phyloP scores from a whole-genome alignment of 2,329 filamentous ascomycete genomes.

The Ciborinia camelliae region DNA sequence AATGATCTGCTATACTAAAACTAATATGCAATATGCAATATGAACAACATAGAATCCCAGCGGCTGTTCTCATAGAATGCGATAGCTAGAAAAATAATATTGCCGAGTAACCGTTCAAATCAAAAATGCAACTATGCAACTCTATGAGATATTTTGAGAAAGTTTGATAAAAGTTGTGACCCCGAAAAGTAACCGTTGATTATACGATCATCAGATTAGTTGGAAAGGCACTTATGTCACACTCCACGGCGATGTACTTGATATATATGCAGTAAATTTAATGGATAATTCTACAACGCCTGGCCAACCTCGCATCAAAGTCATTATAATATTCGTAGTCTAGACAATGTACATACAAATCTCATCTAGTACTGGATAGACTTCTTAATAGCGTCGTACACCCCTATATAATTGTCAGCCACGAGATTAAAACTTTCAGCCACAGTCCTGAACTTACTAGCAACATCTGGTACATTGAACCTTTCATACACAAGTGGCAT shows the following conservation, averaged over 20 bases:
- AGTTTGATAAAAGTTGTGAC: too few species aligned
- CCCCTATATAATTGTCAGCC: conserved; percentile 31
- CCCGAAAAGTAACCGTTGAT: not conserved
- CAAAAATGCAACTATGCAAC: too few species aligned
- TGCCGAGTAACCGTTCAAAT: too few species aligned
- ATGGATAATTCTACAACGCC: not conserved
- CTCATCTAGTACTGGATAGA: conserved; percentile 33
- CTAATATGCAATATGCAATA: too few species aligned
- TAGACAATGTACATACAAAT: not conserved
- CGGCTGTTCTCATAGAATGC: too few species aligned
- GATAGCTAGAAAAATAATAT: too few species aligned
- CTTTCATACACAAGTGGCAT: conserved; percentile 63
- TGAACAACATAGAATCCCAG: too few species aligned
- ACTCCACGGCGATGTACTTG: not conserved
- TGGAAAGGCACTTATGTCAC: too few species aligned
- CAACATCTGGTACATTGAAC: conserved; percentile 66
- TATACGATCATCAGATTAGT: not conserved
- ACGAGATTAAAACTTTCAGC: not conserved
- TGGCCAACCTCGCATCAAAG: not conserved
- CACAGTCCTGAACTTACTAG: conserved; percentile 50
- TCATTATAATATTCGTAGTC: conserved; percentile 1
- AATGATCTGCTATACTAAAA: too few species aligned
- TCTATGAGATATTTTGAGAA: too few species aligned
- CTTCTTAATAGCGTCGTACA: conserved; percentile 39
- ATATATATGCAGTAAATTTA: not conserved